These are phyloP conservation scores for Tricholoma bakamatsutake DNA, from an alignment of 768 basidiomycete genomes.

Conservation along the genomic window DNA sequence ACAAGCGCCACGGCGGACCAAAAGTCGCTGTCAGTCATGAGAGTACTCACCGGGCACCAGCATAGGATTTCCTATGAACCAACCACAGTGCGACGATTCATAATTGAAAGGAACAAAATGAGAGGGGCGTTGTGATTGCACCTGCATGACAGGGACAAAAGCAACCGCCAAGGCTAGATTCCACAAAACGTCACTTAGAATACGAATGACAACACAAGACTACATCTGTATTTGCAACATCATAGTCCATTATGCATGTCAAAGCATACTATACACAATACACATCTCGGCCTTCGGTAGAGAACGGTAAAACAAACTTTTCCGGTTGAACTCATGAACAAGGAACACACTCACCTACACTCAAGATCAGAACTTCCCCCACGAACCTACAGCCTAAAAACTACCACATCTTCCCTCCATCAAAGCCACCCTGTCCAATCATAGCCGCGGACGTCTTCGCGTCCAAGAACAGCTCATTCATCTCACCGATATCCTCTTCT, in stretches of 20 bases:
- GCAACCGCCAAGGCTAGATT: background rate
- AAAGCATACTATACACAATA: background rate
- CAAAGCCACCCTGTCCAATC: constrained; percentile 37
- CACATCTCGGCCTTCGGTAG: background rate
- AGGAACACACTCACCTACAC: background rate
- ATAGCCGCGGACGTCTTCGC: constrained; percentile 74
- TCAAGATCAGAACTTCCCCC: constrained; percentile 1
- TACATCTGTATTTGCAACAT: background rate
- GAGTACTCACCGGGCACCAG: background rate
- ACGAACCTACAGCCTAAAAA: background rate
- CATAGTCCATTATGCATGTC: background rate
- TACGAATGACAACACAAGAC: background rate
- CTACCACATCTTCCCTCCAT: constrained; percentile 20
- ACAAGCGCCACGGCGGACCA: background rate
- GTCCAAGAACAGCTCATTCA: constrained; percentile 93
- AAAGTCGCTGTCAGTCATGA: background rate
- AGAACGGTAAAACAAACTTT: background rate
- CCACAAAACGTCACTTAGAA: background rate
- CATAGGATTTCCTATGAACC: background rate
- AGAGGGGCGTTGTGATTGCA: background rate
- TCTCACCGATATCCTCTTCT: constrained; percentile 86
- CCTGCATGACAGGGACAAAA: background rate
- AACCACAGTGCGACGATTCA: background rate
- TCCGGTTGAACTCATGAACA: background rate
- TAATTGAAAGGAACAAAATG: background rate